Conservation (phyloP, 768 basidiomycete species). For the Psilocybe subaeruginosa region DNA sequence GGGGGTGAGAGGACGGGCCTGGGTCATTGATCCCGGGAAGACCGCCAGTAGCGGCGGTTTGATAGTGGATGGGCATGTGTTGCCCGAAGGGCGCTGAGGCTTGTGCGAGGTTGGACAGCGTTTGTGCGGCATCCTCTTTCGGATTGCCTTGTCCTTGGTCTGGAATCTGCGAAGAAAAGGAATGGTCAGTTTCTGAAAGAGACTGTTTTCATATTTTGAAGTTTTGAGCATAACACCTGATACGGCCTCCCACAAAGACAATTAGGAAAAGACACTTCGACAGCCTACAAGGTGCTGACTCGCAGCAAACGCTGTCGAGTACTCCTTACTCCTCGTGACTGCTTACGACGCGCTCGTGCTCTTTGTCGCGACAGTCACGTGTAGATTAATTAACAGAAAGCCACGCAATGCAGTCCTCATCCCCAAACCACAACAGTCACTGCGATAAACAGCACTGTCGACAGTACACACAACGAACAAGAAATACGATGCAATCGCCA, state of each 20-base stretch:
- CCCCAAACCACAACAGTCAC: slow-evolving; percentile 11
- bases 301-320: neutral
- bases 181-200: neutral
- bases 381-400: slow-evolving; percentile 29
- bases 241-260: no score
- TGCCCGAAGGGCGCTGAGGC: slow-evolving; percentile 42
- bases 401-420: neutral
- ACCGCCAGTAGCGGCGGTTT: slow-evolving; percentile 30
- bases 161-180: slow-evolving; percentile 32
- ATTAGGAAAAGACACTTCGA: neutral
- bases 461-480: slow-evolving; percentile 13
- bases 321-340: slow-evolving; percentile 40
- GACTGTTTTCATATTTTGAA: no score
- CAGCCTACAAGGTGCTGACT: neutral
- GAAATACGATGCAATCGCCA: slow-evolving; percentile 14
- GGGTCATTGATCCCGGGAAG: slow-evolving; percentile 64
- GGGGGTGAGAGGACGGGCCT: slow-evolving; percentile 74
- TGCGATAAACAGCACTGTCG: neutral
- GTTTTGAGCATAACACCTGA: no score
- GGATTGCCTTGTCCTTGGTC: slow-evolving; percentile 47
- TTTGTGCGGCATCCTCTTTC: slow-evolving; percentile 67
- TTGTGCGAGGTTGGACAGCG: slow-evolving; percentile 44
- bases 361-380: slow-evolving; percentile 40
- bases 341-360: slow-evolving; percentile 36
- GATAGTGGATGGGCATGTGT: slow-evolving; percentile 35